Evolutionary conservation across 441 rosid species (phyloP).

Genomic region (Syzygium syzygioides): DNA sequence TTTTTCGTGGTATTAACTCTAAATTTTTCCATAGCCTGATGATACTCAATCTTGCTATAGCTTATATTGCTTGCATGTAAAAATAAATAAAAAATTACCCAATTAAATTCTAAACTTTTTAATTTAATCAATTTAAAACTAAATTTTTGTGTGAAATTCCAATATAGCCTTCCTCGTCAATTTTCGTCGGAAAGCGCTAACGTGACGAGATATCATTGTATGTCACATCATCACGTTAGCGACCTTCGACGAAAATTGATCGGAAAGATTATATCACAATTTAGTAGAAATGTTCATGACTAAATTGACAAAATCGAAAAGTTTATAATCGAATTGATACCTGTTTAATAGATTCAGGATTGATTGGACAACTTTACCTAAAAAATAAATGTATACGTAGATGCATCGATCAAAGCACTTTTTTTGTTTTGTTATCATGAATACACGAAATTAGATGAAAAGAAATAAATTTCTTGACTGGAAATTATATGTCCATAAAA

Average conservation of each 20-base stretch:
- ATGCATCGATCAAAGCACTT: background rate
- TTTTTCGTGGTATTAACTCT: too few relatives aligned
- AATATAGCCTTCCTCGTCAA: background rate
- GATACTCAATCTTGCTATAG: background rate
- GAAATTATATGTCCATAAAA: background rate
- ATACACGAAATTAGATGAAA: background rate
- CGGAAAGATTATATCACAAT: background rate
- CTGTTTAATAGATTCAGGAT: rapidly evolving
- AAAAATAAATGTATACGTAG: background rate
- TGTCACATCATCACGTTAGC: rapidly evolving
- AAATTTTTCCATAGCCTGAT: background rate
- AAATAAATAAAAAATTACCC: background rate
- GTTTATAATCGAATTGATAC: rapidly evolving
- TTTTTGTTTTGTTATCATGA: background rate
- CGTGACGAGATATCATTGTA: rapidly evolving
- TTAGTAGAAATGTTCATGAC: rapidly evolving
- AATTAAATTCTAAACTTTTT: background rate
- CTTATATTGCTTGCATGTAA: background rate
- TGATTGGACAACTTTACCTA: background rate
- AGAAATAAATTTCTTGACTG: background rate
- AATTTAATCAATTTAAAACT: background rate
- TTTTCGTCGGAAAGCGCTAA: rapidly evolving
- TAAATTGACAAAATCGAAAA: background rate
- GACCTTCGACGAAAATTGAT: rapidly evolving
- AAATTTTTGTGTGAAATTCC: background rate